phyloP scores from a whole-genome alignment of 345 rosid genomes.

The Trapa incisa region DNA sequence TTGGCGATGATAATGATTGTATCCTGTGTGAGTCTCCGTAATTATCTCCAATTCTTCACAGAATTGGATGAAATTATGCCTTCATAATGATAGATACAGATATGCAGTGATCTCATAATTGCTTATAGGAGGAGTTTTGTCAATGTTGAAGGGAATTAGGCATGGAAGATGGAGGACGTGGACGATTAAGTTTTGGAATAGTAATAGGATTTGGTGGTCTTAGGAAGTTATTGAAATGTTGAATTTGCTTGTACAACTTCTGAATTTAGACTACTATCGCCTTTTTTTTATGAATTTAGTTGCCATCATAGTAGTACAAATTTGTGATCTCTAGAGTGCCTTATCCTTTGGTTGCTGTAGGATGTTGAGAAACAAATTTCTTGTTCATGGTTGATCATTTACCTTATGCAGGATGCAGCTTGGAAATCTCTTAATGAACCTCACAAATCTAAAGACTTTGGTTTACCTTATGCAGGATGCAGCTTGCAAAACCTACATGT shows the following conservation, averaged over 20 bases:
- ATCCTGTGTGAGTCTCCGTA: background rate
- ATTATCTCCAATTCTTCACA: background rate
- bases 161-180: background rate
- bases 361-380: background rate
- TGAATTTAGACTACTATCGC: background rate
- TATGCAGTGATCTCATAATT: background rate
- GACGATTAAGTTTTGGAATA: background rate
- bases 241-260: background rate
- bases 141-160: background rate
- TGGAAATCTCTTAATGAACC: slow-evolving; percentile 24
- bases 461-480: too few relatives aligned
- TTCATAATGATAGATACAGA: background rate
- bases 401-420: slow-evolving; percentile 23
- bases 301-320: background rate
- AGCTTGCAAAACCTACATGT: background rate
- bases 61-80: background rate
- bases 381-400: background rate
- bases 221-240: background rate
- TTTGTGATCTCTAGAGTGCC: background rate
- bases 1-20: background rate
- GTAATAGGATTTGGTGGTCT: background rate
- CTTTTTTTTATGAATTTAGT: too few relatives aligned
- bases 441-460: slow-evolving; percentile 17
- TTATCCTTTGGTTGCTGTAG: background rate
- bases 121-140: background rate